Evolutionary conservation across 2,329 filamentous ascomycete genomes (phyloP), one percentile per base, ranked within the genome.

Genomic region (Nemania sp.): DNA sequence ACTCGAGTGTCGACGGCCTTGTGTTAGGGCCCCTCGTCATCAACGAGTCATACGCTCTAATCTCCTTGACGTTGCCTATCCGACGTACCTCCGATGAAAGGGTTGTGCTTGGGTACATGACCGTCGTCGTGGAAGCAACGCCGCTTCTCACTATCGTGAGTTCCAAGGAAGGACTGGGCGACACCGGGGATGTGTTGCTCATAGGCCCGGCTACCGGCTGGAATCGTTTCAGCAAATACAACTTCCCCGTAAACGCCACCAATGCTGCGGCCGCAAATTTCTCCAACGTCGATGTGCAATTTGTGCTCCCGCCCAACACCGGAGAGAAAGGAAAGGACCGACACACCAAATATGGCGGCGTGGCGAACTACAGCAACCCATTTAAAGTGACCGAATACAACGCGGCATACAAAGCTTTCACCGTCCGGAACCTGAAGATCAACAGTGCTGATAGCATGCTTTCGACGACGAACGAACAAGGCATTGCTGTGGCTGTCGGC

Each of bases 1-100:
- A 78, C 62, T 77, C 76, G 53, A 78, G 79, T 53, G 78, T 74
- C 17, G 68, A 68, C 49, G 86, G 86, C 1, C 78, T 97, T n/a
- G 77, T 97, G 1, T 81, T 95, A 0, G 93, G 93, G 0, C 92
- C 92, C 0, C 80, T 91, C 59, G 79, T 84, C 21, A 76, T 95
- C 64, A 95, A 96, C 72, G 78, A 84, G 46, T 85, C 86, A 0
- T 90, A 89, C 65, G 90, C 90, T 20, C 78, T 97, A 11, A 73
- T 96, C 12, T 97, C 92, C 2, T 79, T 96, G 60, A 96, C 92
- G 0, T 77, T 94, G 15, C 91, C 92, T 0, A 86, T 97, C 54
- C 83, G 90, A 61, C 87, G 89, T 71, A 90, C 88, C 65, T 80
- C 81, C 1, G 82, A 83, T 2, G 73, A 76, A 43, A 78, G 77